phyloP scores from a whole-genome alignment of 1,284 basidiomycete genomes.

The Malassezia vespertilionis region DNA sequence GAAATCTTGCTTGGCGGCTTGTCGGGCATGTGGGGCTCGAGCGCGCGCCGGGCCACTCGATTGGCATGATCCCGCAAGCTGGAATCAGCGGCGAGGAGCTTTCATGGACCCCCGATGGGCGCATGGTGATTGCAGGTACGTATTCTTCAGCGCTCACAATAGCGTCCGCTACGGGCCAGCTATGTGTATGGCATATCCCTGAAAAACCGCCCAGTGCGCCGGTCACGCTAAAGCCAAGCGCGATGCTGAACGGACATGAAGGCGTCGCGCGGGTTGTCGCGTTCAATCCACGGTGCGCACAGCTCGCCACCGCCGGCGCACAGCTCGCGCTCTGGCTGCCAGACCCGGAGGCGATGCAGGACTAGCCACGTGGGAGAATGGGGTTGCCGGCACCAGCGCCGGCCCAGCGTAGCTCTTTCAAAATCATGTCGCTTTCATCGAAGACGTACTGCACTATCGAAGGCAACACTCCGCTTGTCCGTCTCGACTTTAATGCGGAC shows the following conservation, averaged over 20 bases:
- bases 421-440: constrained; percentile 4
- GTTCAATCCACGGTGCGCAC: constrained; percentile 39
- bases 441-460: constrained; percentile 2
- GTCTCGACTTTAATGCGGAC: constrained; percentile 19
- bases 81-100: constrained; percentile 41
- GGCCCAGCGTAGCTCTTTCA: too few relatives aligned
- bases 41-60: constrained; percentile 17
- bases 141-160: constrained; percentile 9
- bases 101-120: constrained; percentile 41
- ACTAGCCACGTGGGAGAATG: neutral
- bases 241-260: constrained; percentile 25
- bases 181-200: constrained; percentile 28
- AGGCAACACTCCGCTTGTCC: constrained; percentile 14
- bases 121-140: constrained; percentile 31
- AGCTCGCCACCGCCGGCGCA: constrained; percentile 30
- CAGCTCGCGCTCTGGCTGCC: constrained; percentile 43
- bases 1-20: constrained; percentile 23
- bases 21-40: constrained; percentile 36
- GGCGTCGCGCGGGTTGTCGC: constrained; percentile 26
- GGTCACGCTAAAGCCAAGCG: constrained; percentile 18
- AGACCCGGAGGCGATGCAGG: constrained; percentile 9
- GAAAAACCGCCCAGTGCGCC: constrained; percentile 8
- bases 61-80: constrained; percentile 35
- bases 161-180: constrained; percentile 5
- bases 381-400: neutral